phyloP scores from a whole-genome alignment of 2,329 filamentous ascomycete species.

The Botryosphaeria dothidea region DNA sequence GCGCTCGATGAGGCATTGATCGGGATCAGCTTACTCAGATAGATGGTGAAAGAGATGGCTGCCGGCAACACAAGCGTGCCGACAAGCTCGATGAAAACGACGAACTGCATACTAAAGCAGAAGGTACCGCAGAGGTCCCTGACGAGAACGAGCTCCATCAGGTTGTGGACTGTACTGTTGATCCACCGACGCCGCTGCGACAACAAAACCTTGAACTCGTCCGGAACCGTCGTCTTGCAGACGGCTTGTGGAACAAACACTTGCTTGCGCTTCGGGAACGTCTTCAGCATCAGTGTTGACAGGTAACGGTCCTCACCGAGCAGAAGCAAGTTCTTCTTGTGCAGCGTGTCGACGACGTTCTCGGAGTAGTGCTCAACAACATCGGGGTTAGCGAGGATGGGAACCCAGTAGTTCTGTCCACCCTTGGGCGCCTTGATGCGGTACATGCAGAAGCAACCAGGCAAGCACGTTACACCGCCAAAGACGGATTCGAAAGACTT shows the following conservation, averaged over 20 bases:
- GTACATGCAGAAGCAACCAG: conserved; percentile 99
- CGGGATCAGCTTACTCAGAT: conserved; percentile 70
- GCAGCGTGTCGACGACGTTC: conserved; percentile 96
- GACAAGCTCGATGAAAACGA: conserved; percentile 92
- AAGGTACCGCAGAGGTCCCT: conserved; percentile 97
- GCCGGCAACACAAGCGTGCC: conserved; percentile 94
- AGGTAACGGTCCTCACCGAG: conserved; percentile 94
- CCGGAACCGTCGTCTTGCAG: conserved; percentile 96
- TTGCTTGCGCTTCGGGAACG: conserved; percentile 98
- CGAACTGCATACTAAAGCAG: conserved; percentile 99
- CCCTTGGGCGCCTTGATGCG: conserved; percentile 99
- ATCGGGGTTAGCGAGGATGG: conserved; percentile 96
- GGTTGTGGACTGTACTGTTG: conserved; percentile 97
- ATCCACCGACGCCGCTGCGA: conserved; percentile 98
- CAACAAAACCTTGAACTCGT: conserved; percentile 85
- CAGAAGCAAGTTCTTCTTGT: conserved; percentile 93
- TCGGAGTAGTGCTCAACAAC: conserved; percentile 99
- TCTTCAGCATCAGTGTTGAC: conserved; percentile 96
- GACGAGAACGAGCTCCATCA: conserved; percentile 96
- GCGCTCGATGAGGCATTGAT: neutral
- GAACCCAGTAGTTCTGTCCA: conserved; percentile 98
- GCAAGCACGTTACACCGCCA: conserved; percentile 97
- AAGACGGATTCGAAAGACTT: conserved; percentile 99
- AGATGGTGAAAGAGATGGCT: conserved; percentile 95
- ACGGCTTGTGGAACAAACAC: conserved; percentile 98